A percentile compares a stretch with the other conserved stretches of the same genome.
These are phyloP conservation scores for Curvularia lunata DNA, from an alignment of 2,329 filamentous ascomycete genomes.

Conservation along the genomic window DNA sequence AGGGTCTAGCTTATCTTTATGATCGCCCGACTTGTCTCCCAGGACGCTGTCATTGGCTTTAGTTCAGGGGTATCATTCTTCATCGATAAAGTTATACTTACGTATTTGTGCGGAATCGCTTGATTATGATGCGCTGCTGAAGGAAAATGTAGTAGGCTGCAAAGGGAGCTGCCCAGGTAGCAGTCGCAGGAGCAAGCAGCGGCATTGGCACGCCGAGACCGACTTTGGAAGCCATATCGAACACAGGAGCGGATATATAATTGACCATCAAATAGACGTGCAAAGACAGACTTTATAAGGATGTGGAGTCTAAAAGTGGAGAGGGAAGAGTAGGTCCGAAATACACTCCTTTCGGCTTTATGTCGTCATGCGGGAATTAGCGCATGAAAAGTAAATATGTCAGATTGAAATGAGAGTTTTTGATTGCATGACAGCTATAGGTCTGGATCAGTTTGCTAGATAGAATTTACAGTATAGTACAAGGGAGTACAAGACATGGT, in stretches of 20 bases:
- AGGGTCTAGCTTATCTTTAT: conserved; percentile 29
- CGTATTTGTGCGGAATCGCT: conserved; percentile 44
- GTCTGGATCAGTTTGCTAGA: neutral
- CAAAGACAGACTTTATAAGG: conserved; percentile 5
- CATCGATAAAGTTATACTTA: conserved; percentile 17
- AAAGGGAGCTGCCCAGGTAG: conserved; percentile 52
- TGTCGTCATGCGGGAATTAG: conserved; percentile 25
- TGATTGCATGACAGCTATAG: neutral
- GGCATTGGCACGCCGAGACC: conserved; percentile 44
- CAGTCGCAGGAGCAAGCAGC: conserved; percentile 46
- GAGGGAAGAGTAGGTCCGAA: conserved; percentile 8
- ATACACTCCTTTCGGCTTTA: conserved; percentile 1
- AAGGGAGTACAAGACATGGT: neutral
- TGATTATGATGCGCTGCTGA: conserved; percentile 47
- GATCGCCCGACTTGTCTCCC: conserved; percentile 32
- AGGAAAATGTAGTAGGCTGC: conserved; percentile 52
- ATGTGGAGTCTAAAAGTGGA: conserved; percentile 12
- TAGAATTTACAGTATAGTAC: neutral
- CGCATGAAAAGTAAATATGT: conserved; percentile 8
- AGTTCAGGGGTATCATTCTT: conserved; percentile 9
- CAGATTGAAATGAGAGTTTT: neutral
- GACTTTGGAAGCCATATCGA: conserved; percentile 37
- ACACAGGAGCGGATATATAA: conserved; percentile 21
- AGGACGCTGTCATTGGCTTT: conserved; percentile 25
- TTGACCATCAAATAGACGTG: conserved; percentile 20